Evolutionary conservation across 2,329 filamentous ascomycete species (phyloP), one percentile per base, ranked within the genome.

Genomic region (Diplodia corticola): DNA sequence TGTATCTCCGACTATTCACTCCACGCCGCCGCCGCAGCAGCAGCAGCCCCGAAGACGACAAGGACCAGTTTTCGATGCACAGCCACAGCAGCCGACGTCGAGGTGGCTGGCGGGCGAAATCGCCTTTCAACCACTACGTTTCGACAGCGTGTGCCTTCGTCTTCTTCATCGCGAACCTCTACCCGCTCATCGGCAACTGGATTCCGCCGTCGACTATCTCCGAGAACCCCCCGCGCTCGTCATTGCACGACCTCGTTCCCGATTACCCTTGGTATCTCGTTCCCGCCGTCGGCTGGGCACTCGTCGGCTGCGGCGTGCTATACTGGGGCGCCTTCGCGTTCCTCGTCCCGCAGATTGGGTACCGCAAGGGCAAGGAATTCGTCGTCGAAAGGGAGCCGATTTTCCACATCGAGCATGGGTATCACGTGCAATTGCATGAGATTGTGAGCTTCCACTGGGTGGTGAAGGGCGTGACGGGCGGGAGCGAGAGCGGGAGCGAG

Each of bases 401-500:
- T 20, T 68, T 70, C 30, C 60, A 67, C 22, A 60, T 67, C 12
- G 64, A 66, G 57, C 37, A 69, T 37, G 69, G 69, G 3, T 65
- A 67, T 9, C 63, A 65, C 24, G 69, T 70, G 49, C 64, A 70
- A 54, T 69, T 59, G 64, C 69, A 70, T 59, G 69, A 69, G 54
- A 69, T 66, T 67, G 65, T 67, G 55, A 61, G 64, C 53, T 53
- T 69, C 48, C 65, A 48, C 63, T 63, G 68, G 61, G 61, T 63
- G 6, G 67, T 67, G 10, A 67, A 65, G 60, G 35, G 63, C 9
- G 46, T 70, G 9, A 12, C 28, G 1, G 59, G 48, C 10, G 59
- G 57, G 20, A 17, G 12, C 9, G 40, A n/a, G 4, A 28, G 12
- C 9, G 40, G 7, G 4, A 28, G 37, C 20, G 33, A 59, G 3